These are phyloP conservation scores for Larix kaempferi DNA, from an alignment of 75 land plant species.

Conservation along the genomic window DNA sequence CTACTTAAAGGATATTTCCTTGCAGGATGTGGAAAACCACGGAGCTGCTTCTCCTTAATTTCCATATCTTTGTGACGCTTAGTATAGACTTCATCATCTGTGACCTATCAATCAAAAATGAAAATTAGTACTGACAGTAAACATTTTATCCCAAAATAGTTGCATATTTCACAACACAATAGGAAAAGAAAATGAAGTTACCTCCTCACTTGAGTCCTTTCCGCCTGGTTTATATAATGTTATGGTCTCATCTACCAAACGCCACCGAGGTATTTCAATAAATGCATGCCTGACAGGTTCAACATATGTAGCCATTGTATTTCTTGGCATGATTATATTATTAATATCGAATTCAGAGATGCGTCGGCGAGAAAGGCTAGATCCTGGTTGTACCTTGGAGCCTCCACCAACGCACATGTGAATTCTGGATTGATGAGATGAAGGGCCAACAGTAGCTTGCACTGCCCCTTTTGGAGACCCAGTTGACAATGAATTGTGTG, in stretches of 20 bases:
- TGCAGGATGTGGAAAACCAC: background rate
- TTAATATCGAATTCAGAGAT: conserved; percentile 34
- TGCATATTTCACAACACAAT: background rate
- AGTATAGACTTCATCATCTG: conserved; percentile 27
- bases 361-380: conserved; percentile 16
- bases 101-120: conserved; percentile 12
- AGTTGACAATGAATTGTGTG: background rate
- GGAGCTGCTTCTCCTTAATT: conserved; percentile 1
- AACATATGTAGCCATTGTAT: conserved; percentile 33
- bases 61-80: conserved; percentile 2
- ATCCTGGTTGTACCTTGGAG: conserved; percentile 6
- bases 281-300: conserved; percentile 42
- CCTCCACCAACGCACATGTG: background rate
- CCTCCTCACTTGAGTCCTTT: background rate
- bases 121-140: background rate
- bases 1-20: background rate
- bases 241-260: conserved; percentile 10
- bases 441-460: background rate
- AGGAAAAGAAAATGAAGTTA: conserved; percentile 6
- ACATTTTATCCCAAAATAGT: background rate
- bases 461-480: background rate
- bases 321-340: conserved; percentile 39
- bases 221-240: conserved; percentile 3
- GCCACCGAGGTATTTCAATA: conserved; percentile 44
- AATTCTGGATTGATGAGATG: background rate